Conservation (phyloP, 768 basidiomycete species). For the Pleurotus salmoneostramineus region DNA sequence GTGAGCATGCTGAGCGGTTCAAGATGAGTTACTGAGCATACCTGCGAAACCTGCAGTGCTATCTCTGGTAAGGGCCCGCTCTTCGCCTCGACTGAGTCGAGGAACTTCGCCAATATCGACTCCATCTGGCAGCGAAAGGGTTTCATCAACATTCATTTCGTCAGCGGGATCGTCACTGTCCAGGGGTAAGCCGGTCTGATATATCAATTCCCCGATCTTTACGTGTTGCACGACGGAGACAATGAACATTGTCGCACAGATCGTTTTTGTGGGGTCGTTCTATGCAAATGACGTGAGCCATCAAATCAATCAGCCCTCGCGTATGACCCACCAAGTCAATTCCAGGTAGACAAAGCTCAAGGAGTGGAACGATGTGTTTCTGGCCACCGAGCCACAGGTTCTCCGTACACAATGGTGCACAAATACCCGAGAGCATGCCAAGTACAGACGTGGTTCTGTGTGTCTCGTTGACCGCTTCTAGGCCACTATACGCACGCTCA, state of each 20-base stretch:
- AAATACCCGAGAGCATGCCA: conserved; percentile 74
- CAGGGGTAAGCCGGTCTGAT: conserved; percentile 52
- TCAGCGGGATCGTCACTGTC: conserved; percentile 51
- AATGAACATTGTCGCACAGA: conserved; percentile 79
- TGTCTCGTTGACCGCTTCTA: conserved; percentile 95
- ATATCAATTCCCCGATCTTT: conserved; percentile 73
- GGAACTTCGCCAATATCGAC: conserved; percentile 37
- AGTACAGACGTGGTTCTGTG: conserved; percentile 91
- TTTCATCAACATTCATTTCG: conserved; percentile 48
- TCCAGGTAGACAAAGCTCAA: conserved; percentile 87
- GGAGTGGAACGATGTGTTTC: conserved; percentile 81
- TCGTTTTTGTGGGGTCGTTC: conserved; percentile 81
- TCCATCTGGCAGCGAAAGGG: conserved; percentile 48
- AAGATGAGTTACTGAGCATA: conserved; percentile 20
- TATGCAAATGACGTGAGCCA: conserved; percentile 19
- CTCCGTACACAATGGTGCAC: conserved; percentile 74
- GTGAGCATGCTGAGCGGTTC: neutral
- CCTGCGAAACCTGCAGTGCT: conserved; percentile 79
- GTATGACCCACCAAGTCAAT: conserved; percentile 70
- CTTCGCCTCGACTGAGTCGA: conserved; percentile 56
- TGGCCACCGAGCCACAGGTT: conserved; percentile 82
- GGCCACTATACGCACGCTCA: conserved; percentile 84
- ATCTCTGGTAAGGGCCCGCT: conserved; percentile 69
- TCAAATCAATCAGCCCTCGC: neutral
- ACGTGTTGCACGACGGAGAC: conserved; percentile 69